Conservation (phyloP, 768 basidiomycete species). For the Suillus sp. region DNA sequence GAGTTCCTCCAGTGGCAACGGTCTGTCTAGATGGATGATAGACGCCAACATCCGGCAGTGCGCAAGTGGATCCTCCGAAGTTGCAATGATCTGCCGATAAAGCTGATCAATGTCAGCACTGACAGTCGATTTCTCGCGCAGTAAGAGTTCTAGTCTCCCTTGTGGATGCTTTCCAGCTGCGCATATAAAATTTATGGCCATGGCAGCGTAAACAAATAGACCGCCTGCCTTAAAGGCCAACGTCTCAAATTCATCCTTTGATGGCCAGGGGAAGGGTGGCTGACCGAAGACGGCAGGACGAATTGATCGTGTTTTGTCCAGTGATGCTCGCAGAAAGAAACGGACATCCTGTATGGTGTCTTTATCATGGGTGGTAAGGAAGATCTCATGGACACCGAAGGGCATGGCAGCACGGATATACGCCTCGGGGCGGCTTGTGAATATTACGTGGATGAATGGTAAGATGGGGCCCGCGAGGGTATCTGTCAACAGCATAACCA, state of each 20-base stretch:
- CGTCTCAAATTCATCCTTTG: slow-evolving; percentile 17
- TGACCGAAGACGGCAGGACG: slow-evolving; percentile 11
- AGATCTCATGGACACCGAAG: slow-evolving; percentile 6
- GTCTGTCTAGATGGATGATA: not conserved
- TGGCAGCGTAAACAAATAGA: slow-evolving; percentile 22
- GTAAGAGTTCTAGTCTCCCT: not conserved
- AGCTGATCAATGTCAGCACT: not conserved
- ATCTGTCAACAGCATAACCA: not conserved
- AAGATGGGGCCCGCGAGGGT: slow-evolving; percentile 12
- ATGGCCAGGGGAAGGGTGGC: slow-evolving; percentile 20
- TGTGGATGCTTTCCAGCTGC: slow-evolving; percentile 1
- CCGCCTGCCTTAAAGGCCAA: slow-evolving; percentile 17
- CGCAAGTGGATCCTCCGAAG: not conserved
- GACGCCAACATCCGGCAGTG: not conserved
- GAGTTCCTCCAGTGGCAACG: not conserved
- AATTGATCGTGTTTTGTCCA: slow-evolving; percentile 11
- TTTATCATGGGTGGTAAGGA: slow-evolving; percentile 15
- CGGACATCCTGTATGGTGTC: slow-evolving; percentile 18
- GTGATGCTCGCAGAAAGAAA: slow-evolving; percentile 17
- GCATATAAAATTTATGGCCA: slow-evolving; percentile 20
- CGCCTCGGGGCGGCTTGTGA: slow-evolving; percentile 1
- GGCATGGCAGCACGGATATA: slow-evolving; percentile 3
- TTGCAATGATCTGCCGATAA: not conserved
- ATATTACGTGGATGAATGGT: not conserved
- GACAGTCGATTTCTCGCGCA: not conserved